Conservation (phyloP, 192 early-diverging fungal genomes). For the Phlyctochytrium bullatum region DNA sequence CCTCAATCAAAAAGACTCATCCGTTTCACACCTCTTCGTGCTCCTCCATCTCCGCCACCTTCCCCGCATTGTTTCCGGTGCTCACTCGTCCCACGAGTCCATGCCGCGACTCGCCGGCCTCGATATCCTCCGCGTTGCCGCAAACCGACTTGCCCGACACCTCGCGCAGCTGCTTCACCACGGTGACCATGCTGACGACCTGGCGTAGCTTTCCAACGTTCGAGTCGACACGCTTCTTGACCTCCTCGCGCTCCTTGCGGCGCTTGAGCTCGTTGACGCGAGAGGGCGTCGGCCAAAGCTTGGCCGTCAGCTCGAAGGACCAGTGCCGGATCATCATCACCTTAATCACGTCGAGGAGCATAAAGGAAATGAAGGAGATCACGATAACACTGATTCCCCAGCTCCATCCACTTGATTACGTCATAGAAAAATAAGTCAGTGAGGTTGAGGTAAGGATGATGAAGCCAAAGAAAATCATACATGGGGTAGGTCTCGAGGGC, state of each 20-base stretch:
- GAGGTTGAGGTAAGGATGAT: slow-evolving; percentile 18
- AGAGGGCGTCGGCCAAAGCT: slow-evolving; percentile 66
- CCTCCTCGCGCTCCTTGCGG: slow-evolving; percentile 13
- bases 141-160: too few relatives aligned
- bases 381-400: slow-evolving; percentile 73
- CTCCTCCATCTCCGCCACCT: too few relatives aligned
- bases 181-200: slow-evolving; percentile 29
- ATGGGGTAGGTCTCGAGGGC: slow-evolving; percentile 29
- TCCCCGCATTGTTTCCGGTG: too few relatives aligned
- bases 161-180: neutral
- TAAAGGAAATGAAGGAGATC: slow-evolving; percentile 75
- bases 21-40: too few relatives aligned
- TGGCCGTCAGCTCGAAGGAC: slow-evolving; percentile 85
- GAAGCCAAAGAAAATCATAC: slow-evolving; percentile 11
- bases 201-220: slow-evolving; percentile 33
- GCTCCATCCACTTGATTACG: slow-evolving; percentile 58
- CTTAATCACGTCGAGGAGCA: slow-evolving; percentile 86
- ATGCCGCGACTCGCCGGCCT: too few relatives aligned
- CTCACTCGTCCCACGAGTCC: too few relatives aligned
- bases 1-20: too few relatives aligned
- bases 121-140: too few relatives aligned
- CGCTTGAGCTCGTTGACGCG: slow-evolving; percentile 56
- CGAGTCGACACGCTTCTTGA: slow-evolving; percentile 8
- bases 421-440: slow-evolving; percentile 69
- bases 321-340: slow-evolving; percentile 75